Base-by-base conservation (phyloP, 805 yeast species). In the Candida fluviatilis region DNA sequence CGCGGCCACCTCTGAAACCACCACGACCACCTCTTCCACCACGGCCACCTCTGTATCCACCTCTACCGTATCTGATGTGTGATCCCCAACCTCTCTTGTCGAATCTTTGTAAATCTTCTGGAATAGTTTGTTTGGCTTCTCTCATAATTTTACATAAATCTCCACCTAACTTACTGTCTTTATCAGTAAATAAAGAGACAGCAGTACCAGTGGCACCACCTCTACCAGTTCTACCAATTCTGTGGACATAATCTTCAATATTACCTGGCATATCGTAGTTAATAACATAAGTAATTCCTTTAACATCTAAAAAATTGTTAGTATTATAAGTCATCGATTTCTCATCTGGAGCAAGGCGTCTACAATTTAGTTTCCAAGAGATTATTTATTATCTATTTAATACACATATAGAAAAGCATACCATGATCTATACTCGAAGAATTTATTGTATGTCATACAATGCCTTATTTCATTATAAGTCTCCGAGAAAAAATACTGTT, bases 221-320 rank as follows among this genome's bases (percentile, higher is more conserved):
- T 79, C 99, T 88, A 64, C 99, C 99, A 49, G 99, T 90, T 80
- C 97, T 90, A 67, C 99, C 99, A 60, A 91, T 93, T 73, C 99
- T 82, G 67, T 91, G 99, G 47, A 91, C 97, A 64, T 91, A 91
- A 72, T 93, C 98, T 75, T 93, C 99, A 60, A 90, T 87, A 71
- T 91, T 91, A 67, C 87, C 89, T 59, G 99, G 98, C 90, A 91
- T 91, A 66, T 91, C 98, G 59, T 77, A 88, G 80, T 93, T 93
- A 63, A 93, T 76, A 45, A 93, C 99, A 57, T 73, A 81, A 54
- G 90, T 84, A 62, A 93, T 87, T 65, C 97, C 99, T 76, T 93
- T 93, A 68, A 93, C 99, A 72, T 93, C 99, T 90, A 41, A 55
- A 38, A 27, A 23, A 69, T 64, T 62, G 62, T 68, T 65, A 62